Evolutionary conservation across 805 yeast species (phyloP).

Genomic region (Metschnikowia chrysomelidarum): DNA sequence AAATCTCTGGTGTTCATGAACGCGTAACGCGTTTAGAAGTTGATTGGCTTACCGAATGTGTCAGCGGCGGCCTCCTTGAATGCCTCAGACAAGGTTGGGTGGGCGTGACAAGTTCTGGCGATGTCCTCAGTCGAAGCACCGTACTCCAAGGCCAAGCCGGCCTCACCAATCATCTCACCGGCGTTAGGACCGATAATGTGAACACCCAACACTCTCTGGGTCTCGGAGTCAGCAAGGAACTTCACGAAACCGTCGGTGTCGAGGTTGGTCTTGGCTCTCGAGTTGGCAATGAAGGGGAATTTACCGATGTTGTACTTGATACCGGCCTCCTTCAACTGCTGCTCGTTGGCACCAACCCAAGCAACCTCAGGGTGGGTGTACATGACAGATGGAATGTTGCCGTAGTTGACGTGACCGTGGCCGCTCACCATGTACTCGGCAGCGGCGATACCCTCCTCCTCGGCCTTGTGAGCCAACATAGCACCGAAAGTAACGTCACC

Average conservation of each 20-base stretch:
- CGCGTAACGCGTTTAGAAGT: conserved; percentile 30
- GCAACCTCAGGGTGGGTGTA: conserved; percentile 99
- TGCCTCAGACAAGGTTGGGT: conserved; percentile 97
- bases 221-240: conserved; percentile 92
- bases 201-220: conserved; percentile 93
- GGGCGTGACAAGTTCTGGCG: conserved; percentile 98
- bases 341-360: conserved; percentile 97
- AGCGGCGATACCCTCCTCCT: conserved; percentile 99
- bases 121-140: conserved; percentile 98
- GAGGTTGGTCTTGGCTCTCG: conserved; percentile 97
- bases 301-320: conserved; percentile 91
- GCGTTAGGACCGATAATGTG: conserved; percentile 98
- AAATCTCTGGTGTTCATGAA: not conserved
- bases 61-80: conserved; percentile 97
- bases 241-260: conserved; percentile 98
- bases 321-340: conserved; percentile 91
- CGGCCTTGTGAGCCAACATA: conserved; percentile 99
- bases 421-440: conserved; percentile 92
- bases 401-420: conserved; percentile 97
- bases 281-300: conserved; percentile 98
- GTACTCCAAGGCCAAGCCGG: conserved; percentile 94
- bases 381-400: conserved; percentile 97
- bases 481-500: conserved; percentile 99
- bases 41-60: conserved; percentile 87
- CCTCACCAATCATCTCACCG: conserved; percentile 99